A percentile compares a stretch with the other conserved stretches of the same genome.
Conservation (phyloP, 805 yeast genomes). For the Schwanniomyces pseudopolymorphus region DNA sequence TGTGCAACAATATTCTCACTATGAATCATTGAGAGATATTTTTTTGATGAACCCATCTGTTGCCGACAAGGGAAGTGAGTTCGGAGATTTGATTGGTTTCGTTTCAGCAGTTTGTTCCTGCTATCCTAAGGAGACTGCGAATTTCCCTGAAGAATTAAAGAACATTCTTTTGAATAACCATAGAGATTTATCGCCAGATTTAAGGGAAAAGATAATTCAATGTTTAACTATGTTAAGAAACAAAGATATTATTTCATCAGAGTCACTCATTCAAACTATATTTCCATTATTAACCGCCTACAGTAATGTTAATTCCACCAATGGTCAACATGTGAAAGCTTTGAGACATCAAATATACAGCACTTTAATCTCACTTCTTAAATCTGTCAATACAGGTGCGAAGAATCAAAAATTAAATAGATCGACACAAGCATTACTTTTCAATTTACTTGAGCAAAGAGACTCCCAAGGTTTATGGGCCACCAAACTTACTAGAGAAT, state of each 20-base stretch:
- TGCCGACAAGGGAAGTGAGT: conserved; percentile 56
- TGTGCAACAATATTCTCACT: conserved; percentile 87
- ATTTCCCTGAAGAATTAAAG: conserved; percentile 80
- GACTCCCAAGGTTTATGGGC: conserved; percentile 91
- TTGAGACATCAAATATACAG: conserved; percentile 80
- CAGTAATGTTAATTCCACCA: conserved; percentile 38
- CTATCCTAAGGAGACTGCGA: conserved; percentile 83
- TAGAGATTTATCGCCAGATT: conserved; percentile 75
- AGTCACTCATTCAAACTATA: conserved; percentile 75
- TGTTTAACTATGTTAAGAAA: conserved; percentile 88
- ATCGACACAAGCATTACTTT: conserved; percentile 87
- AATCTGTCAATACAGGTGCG: conserved; percentile 81
- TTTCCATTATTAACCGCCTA: conserved; percentile 83
- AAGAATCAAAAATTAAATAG: conserved; percentile 87
- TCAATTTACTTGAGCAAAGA: conserved; percentile 79
- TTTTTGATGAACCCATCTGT: conserved; percentile 68
- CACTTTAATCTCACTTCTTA: conserved; percentile 74
- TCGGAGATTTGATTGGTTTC: conserved; percentile 84
- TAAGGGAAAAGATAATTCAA: conserved; percentile 88
- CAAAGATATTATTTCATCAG: conserved; percentile 76
- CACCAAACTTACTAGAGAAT: conserved; percentile 86
- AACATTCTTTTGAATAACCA: conserved; percentile 71
- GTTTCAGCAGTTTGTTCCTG: conserved; percentile 89
- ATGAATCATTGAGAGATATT: conserved; percentile 86
- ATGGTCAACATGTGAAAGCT: conserved; percentile 73